Evolutionary conservation across 2,329 filamentous ascomycete species (phyloP).

Genomic region (Cordyceps tenuipes): DNA sequence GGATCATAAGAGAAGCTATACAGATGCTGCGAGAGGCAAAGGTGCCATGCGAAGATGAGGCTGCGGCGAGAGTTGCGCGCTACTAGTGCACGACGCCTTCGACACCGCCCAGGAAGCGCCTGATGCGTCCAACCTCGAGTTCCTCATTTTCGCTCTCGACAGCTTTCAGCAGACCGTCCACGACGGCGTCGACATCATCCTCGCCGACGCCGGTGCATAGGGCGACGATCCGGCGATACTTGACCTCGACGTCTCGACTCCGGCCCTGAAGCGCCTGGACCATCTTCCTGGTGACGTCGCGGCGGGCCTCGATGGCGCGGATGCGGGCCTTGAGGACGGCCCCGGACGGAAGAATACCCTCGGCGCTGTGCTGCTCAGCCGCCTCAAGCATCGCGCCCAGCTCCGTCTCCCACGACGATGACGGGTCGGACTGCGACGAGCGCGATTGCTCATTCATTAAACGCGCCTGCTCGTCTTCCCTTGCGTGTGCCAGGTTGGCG

Average conservation of each 20-base stretch:
- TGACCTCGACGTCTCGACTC: slow-evolving; percentile 75
- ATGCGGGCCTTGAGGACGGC: slow-evolving; percentile 58
- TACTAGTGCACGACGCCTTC: slow-evolving; percentile 49
- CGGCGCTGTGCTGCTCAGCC: slow-evolving; percentile 26
- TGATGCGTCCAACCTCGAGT: slow-evolving; percentile 66
- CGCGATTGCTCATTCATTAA: slow-evolving; percentile 33
- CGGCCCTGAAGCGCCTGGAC: slow-evolving; percentile 66
- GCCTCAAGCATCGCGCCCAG: slow-evolving; percentile 38
- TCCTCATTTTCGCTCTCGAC: slow-evolving; percentile 80
- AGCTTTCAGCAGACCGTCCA: slow-evolving; percentile 73
- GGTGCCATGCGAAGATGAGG: background rate
- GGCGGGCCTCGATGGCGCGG: slow-evolving; percentile 61
- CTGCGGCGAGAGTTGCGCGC: background rate
- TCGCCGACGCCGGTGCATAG: slow-evolving; percentile 78
- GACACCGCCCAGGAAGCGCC: slow-evolving; percentile 72
- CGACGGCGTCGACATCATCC: slow-evolving; percentile 67
- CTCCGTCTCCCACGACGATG: slow-evolving; percentile 46
- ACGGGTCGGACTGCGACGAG: slow-evolving; percentile 36
- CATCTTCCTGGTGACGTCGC: slow-evolving; percentile 56
- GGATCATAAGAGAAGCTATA: background rate
- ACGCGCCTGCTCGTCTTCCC: slow-evolving; percentile 57
- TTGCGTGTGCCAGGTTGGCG: slow-evolving; percentile 66
- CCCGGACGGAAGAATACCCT: slow-evolving; percentile 46
- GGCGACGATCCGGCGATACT: slow-evolving; percentile 81
- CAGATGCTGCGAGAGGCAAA: background rate